Evolutionary conservation across 495 filamentous ascomycete species (phyloP), one percentile per base, ranked within the genome.

Genomic region (Xylaria longipes): DNA sequence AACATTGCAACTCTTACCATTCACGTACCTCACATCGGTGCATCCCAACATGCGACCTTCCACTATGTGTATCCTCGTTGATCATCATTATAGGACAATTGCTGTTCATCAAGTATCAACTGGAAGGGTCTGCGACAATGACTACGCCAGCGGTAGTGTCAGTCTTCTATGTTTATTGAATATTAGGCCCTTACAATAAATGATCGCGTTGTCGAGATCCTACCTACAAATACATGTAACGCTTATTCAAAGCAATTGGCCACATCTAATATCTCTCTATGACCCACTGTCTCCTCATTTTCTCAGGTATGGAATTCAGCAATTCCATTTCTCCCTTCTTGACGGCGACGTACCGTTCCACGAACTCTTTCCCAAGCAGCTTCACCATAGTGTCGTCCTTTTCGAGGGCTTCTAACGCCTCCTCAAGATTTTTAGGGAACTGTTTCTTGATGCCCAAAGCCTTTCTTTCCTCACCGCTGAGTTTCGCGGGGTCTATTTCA

Each of bases 271-370:
- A 89, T 66, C 87, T 80, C 77, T 92, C 89, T 52, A 92, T 78
- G 41, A 93, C 71, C 90, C 90, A 93, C 58, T 80, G 72, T 70
- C 86, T 78, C 54, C 85, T 82, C 54, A 84, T 73, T 1, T 85
- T 82, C 11, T 77, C 73, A 0, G 76, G 74, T 80, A 89, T 83
- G 56, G 72, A 74, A 20, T 79, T 77, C 69, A 90, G 72, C 57
- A 88, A 54, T 9, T 75, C 73, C 68, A 82, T 71, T 79, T 91
- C 89, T 27, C 78, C 85, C 62, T 84, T 81, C 80, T 94, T 94
- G 22, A 91, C 80, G 58, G 79, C 79, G 15, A 87, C 73, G 72
- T 93, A 92, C 56, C 87, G 85, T 65, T 86, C 81, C 5, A 93
- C 88, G 39, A 90, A 75, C 15, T 84, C 83, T 0, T 72, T 66